These are phyloP conservation scores for Chaetomiaceae sp. DNA, from an alignment of 2,329 filamentous ascomycete species.

Conservation along the genomic window DNA sequence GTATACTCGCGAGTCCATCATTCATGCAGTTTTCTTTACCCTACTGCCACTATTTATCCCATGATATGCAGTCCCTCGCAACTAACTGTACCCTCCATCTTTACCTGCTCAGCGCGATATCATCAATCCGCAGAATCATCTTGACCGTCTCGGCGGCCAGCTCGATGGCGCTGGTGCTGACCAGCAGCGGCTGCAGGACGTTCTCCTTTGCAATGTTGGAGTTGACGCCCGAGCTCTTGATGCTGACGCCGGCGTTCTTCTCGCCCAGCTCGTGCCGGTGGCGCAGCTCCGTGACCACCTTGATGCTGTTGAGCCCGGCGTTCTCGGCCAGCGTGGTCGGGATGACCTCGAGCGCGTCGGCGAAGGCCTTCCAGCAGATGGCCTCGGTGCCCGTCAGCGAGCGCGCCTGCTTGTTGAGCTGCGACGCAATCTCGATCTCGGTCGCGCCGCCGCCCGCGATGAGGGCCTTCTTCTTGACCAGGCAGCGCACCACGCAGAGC, in stretches of 20 bases:
- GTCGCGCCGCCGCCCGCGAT: constrained; percentile 95
- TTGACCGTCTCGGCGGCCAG: constrained; percentile 97
- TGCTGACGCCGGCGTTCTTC: constrained; percentile 94
- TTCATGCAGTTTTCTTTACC: constrained; percentile 8
- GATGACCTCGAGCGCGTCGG: constrained; percentile 94
- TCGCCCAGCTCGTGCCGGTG: constrained; percentile 94
- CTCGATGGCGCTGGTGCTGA: constrained; percentile 97
- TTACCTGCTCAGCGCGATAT: constrained; percentile 61
- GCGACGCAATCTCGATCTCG: constrained; percentile 91
- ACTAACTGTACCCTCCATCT: constrained; percentile 2
- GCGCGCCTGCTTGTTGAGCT: constrained; percentile 76
- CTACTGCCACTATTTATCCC: background rate
- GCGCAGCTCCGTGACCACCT: constrained; percentile 92
- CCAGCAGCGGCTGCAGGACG: constrained; percentile 89
- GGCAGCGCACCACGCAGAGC: constrained; percentile 91
- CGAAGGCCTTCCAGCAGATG: constrained; percentile 99
- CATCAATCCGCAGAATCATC: constrained; percentile 72
- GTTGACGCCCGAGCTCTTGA: constrained; percentile 96
- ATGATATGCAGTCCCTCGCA: background rate
- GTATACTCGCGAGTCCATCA: background rate
- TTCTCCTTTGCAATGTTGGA: constrained; percentile 96
- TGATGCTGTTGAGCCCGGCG: constrained; percentile 95
- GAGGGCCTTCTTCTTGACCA: constrained; percentile 99
- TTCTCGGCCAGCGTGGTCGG: constrained; percentile 97
- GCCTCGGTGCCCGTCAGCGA: constrained; percentile 85